Evolutionary conservation across 202 grass and related monocot species (phyloP), one percentile per base, ranked within the genome.

Genomic region (Bolboschoenoplectus hybrid): DNA sequence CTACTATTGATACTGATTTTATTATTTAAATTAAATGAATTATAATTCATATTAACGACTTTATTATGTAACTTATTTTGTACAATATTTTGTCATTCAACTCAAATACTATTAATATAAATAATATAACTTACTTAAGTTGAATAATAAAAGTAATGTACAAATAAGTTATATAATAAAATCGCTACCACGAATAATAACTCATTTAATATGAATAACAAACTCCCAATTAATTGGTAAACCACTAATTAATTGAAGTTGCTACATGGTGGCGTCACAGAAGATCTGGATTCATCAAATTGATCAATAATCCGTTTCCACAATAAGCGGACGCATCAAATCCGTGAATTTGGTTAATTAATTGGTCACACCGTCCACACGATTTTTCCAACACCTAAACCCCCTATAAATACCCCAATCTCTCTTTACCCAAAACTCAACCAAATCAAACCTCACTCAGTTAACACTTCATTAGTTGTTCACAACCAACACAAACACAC

Each of bases 271-370:
- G 74, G 10, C 35, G 81, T 3, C 49, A 52, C 46, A 83, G 11
- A 13, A 68, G 19, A 69, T 49, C 13, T n/a, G 62, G 12, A 68
- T 38, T 81, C 7, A 68, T 50, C 4, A 38, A 84, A 70, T 39
- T 11, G 32, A 79, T 26, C 26, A 26, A 79, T 6, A 77, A 84
- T 84, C 49, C 32, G 63, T 39, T 52, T 51, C 81, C 14, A 57
- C 8, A 53, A 69, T 56, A 56, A 70, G 45, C 50, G 74, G 74
- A 58, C 74, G 74, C 74, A 79, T 79, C 50, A 79, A 79, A 84
- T 70, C 64, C 47, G 64, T 68, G 81, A 84, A 84, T 62, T 84
- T 9, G 45, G 81, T 84, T 69, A 70, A 50, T 84, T 79, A 79
- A 17, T 35, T 41, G 74, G 14, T 84, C 62, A 84, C 62, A 51